These are phyloP conservation scores for Buxus sempervirens DNA, from an alignment of 164 flowering plant genomes.

Conservation along the genomic window DNA sequence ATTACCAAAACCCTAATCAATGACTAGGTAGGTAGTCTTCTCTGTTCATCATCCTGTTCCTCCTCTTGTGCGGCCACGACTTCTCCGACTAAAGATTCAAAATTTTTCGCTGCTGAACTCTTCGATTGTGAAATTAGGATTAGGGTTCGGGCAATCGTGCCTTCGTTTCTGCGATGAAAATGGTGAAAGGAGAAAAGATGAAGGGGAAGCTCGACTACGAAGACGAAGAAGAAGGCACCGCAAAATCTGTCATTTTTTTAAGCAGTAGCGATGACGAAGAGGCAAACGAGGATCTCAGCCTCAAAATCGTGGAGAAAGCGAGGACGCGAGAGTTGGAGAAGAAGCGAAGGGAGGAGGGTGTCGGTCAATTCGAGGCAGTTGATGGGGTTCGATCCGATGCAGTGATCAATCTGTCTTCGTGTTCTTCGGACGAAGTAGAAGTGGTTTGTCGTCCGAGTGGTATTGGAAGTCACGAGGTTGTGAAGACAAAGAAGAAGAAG, in stretches of 20 bases:
- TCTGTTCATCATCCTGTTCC: neutral
- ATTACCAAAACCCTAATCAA: no score
- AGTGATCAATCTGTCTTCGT: conserved; percentile 16
- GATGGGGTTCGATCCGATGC: neutral
- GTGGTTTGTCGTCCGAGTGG: neutral
- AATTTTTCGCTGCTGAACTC: neutral
- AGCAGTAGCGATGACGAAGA: conserved; percentile 53
- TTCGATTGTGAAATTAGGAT: neutral
- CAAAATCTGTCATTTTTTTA: conserved; percentile 8
- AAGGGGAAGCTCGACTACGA: conserved; percentile 15
- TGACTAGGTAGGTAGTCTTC: no score
- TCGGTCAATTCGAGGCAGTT: neutral
- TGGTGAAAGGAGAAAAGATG: conserved; percentile 29
- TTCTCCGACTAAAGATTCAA: neutral
- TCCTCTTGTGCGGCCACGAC: neutral
- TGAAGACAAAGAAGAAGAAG: conserved; percentile 3
- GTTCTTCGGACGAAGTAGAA: conserved; percentile 24
- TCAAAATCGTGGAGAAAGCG: conserved; percentile 54
- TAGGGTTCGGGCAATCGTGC: conserved; percentile 2
- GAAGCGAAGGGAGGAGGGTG: conserved; percentile 14
- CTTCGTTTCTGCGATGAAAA: conserved; percentile 6
- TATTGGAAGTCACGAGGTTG: neutral
- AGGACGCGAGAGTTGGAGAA: conserved; percentile 30
- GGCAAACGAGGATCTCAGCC: conserved; percentile 61
- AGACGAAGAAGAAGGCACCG: conserved; percentile 19